Base-by-base conservation (phyloP, 2,329 filamentous ascomycete species). In the Pseudocercospora musae region DNA sequence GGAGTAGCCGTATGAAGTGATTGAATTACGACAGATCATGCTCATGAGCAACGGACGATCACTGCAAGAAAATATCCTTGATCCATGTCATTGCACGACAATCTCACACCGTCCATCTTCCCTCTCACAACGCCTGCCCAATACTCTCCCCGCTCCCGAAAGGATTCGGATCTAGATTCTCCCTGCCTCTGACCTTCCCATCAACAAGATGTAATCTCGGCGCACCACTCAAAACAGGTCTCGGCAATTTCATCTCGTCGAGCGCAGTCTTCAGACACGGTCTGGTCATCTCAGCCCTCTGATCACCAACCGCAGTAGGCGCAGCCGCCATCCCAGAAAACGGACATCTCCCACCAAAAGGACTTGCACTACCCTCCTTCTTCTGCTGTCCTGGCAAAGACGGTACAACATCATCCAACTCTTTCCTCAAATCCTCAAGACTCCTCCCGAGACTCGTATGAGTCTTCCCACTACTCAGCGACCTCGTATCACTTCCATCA, bases 1-100 rank as follows among this genome's bases (percentile, higher is more conserved):
- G 90, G 89, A 0, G 82, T 86, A 69, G 85, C 58, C 7, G 66
- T 68, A n/a, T 68, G 42, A 64, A 2, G 13, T 2, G 13, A n/a
- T 37, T 9, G 29, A 31, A 31, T 31, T 27, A 37, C 13, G 33
- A 37, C 33, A 37, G 33, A 37, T 27, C 25, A 27, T 27, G 25
- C 25, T 27, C 7, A 7, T 27, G 25, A 27, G 25, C 25, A 27
- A 27, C 25, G 25, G 25, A 27, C 25, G 25, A 27, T 27, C 25
- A 7, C 25, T 27, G 25, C 25, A 27, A 27, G 25, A 3, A 27
- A 27, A 4, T 4, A 7, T n/a, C n/a, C 25, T 27, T 27, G 7
- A 27, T 27, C 4, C 7, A 27, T 27, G 25, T 27, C 25, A 27
- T n/a, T n/a, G n/a, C n/a, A n/a, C n/a, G n/a, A n/a, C n/a, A n/a